Evolutionary conservation across 2,329 filamentous ascomycete species (phyloP).

Genomic region (Fusarium sublunatum): DNA sequence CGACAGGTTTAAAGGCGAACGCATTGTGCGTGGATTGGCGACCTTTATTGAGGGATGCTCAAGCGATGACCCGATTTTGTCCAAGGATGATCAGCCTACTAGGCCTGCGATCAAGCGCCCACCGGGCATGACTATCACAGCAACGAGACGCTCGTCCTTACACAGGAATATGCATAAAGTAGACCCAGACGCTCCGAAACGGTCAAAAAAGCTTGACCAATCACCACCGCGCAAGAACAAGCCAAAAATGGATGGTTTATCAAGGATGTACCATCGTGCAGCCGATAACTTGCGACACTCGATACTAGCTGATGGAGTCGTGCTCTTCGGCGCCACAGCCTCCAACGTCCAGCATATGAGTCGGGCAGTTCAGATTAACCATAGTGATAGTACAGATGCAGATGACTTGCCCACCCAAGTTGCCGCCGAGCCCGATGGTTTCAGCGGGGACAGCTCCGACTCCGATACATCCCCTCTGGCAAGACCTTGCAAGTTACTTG

Average conservation of each 20-base stretch:
- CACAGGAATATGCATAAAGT: constrained; percentile 20
- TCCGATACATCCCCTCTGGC: constrained; percentile 44
- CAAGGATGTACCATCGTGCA: constrained; percentile 45
- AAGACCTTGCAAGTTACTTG: constrained; percentile 47
- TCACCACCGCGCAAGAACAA: constrained; percentile 6
- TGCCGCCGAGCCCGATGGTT: constrained; percentile 36
- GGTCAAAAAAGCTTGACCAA: not conserved
- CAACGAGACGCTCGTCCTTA: constrained; percentile 23
- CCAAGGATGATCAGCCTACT: constrained; percentile 18
- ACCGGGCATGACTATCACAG: constrained; percentile 31
- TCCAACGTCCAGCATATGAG: constrained; percentile 24
- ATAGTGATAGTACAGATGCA: constrained; percentile 16
- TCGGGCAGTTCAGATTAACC: constrained; percentile 10
- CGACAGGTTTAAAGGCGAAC: constrained; percentile 64
- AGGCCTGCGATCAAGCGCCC: constrained; percentile 28
- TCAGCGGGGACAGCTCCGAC: constrained; percentile 47
- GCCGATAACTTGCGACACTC: constrained; percentile 47
- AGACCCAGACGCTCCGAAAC: constrained; percentile 10
- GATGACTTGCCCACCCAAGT: constrained; percentile 27
- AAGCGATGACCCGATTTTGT: constrained; percentile 25
- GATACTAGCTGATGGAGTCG: constrained; percentile 49
- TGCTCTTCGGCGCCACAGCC: constrained; percentile 47
- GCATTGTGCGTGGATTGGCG: constrained; percentile 65
- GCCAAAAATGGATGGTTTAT: constrained; percentile 37
- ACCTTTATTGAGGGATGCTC: constrained; percentile 65